Evolutionary conservation across 1,284 basidiomycete species (phyloP), one percentile per base, ranked within the genome.

Genomic region (Singerocomus rubriflavus): DNA sequence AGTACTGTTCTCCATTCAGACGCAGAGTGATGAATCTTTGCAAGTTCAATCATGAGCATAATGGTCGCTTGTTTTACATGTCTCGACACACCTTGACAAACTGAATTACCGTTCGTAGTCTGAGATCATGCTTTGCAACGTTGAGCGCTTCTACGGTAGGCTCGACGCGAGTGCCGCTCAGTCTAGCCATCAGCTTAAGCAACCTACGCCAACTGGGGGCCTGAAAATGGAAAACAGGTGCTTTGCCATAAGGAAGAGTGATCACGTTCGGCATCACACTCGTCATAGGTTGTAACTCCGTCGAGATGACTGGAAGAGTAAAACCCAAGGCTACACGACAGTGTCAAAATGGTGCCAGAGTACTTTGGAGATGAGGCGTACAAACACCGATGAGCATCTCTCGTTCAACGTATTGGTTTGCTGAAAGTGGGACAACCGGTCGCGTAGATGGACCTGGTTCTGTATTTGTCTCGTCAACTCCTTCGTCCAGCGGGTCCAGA

Each of bases 171-270:
- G 85, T 85, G 17, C 75, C 78, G 51, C 84, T 82, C 52, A 89
- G 64, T 51, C 82, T 73, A 21, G 85, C 86, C 79, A 90, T 80
- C 38, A 91, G 63, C 59, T 81, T 85, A 40, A 91, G 71, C 42
- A 90, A 60, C 60, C 82, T 80, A 30, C 80, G 78, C 88, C 88
- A 91, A 55, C 70, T 82, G 12, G 81, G 79, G 2, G 84, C 84
- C 59, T 85, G 84, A 31, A 91, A 67, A 63, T 90, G 84, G 52
- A 90, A 73, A 13, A 85, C 77, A 7, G 82, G 79, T 43, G 75
- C 79, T 56, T 78, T 79, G 6, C 82, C 84, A 59, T 81, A 85
- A 3, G 85, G 84, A 47, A 91, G 70, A 8, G 80, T 76, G 30
- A 91, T 81, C 38, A 88, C 77, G 57, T 84, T 83, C 5, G 88